Conservation (phyloP, 345 rosid species). For the Limnanthes douglasii region DNA sequence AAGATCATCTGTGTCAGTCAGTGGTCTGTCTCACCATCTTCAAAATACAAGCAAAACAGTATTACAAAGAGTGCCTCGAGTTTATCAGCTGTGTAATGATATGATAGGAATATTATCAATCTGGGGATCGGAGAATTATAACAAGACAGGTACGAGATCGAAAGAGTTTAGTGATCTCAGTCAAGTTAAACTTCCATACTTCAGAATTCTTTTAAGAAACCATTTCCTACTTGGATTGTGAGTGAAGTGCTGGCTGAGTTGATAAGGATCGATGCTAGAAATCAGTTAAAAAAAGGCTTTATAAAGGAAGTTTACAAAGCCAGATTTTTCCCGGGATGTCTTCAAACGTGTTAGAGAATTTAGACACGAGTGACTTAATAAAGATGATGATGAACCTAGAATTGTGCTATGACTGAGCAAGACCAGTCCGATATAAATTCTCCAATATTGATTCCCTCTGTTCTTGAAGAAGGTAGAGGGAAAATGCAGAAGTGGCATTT, state of each 20-base stretch:
- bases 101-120: slow-evolving; percentile 55
- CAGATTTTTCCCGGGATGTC: slow-evolving; percentile 85
- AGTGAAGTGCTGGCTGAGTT: slow-evolving; percentile 75
- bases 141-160: slow-evolving; percentile 82
- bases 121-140: slow-evolving; percentile 68
- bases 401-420: slow-evolving; percentile 65
- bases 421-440: slow-evolving; percentile 66
- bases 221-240: slow-evolving; percentile 82
- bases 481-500: slow-evolving; percentile 73
- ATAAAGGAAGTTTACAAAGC: slow-evolving; percentile 58
- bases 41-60: slow-evolving; percentile 54
- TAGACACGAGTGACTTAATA: slow-evolving; percentile 52
- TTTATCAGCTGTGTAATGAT: slow-evolving; percentile 87
- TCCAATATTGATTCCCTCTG: slow-evolving; percentile 56
- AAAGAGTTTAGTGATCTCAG: slow-evolving; percentile 74
- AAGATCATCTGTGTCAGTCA: slow-evolving; percentile 71
- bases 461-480: slow-evolving; percentile 94
- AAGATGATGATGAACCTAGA: slow-evolving; percentile 83
- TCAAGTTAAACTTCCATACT: slow-evolving; percentile 62
- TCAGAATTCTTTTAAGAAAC: slow-evolving; percentile 57
- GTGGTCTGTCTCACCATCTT: slow-evolving; percentile 60
- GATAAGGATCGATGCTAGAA: slow-evolving; percentile 46
- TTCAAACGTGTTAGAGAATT: slow-evolving; percentile 67
- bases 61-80: slow-evolving; percentile 73
- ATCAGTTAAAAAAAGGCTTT: slow-evolving; percentile 59